These are phyloP conservation scores for Metschnikowia santaceciliae DNA, from an alignment of 805 yeast genomes.

Conservation along the genomic window DNA sequence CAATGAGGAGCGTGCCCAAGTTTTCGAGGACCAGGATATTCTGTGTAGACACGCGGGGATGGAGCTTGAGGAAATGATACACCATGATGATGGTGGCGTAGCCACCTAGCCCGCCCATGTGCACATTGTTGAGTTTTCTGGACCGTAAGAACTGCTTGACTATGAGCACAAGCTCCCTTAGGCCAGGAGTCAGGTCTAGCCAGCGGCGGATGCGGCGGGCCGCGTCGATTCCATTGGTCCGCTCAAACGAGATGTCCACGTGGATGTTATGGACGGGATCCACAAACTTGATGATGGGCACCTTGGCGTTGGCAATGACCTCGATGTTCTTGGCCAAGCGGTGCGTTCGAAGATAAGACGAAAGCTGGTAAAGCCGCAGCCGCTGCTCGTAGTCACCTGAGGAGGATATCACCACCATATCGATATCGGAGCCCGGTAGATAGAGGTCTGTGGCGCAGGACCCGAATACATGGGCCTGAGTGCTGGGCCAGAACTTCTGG, in stretches of 20 bases:
- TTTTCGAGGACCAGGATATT: constrained; percentile 68
- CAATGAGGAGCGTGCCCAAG: constrained; percentile 80
- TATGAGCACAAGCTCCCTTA: constrained; percentile 75
- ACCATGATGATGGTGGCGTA: constrained; percentile 87
- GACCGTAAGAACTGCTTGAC: constrained; percentile 82
- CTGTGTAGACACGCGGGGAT: constrained; percentile 69
- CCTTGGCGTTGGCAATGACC: constrained; percentile 85
- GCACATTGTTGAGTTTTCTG: constrained; percentile 78
- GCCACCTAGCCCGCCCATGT: constrained; percentile 93
- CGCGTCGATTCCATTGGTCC: constrained; percentile 76
- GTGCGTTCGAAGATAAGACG: constrained; percentile 60
- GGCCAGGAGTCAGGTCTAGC: constrained; percentile 69
- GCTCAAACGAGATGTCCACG: constrained; percentile 87
- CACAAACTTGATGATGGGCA: constrained; percentile 88
- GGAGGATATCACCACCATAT: constrained; percentile 76
- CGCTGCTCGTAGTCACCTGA: constrained; percentile 58
- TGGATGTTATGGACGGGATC: constrained; percentile 69
- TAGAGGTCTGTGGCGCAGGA: constrained; percentile 91
- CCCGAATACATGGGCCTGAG: constrained; percentile 84
- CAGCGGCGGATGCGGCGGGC: constrained; percentile 75
- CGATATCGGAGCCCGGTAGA: constrained; percentile 93
- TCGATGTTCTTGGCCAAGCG: constrained; percentile 69
- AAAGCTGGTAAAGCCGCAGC: constrained; percentile 64
- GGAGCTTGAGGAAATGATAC: constrained; percentile 70
- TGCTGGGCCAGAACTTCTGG: constrained; percentile 65